Evolutionary conservation across 352 stramenopile species (phyloP).

Genomic region (Nothophytophthora sp.): DNA sequence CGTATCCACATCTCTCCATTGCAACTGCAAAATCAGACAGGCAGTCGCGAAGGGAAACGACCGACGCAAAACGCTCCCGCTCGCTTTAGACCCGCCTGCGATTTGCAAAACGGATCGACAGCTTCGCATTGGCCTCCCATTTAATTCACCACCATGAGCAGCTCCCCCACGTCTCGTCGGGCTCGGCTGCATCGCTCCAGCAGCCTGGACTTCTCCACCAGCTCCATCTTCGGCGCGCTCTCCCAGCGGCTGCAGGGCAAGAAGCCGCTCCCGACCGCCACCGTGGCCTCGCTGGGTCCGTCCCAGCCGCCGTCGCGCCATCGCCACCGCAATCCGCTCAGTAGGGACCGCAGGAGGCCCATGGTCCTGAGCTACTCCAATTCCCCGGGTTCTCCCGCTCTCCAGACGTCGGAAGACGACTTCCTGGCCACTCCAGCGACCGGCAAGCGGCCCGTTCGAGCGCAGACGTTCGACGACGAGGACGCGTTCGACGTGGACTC

Average conservation of each 20-base stretch:
- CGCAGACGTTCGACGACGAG: conserved; percentile 8
- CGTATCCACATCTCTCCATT: conserved; percentile 10
- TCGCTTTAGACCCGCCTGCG: too few relatives aligned
- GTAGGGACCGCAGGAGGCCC: conserved; percentile 27
- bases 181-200: conserved; percentile 23
- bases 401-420: too few relatives aligned
- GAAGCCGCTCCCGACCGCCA: conserved; percentile 6
- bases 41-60: too few relatives aligned
- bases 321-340: conserved; percentile 18
- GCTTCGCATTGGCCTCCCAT: too few relatives aligned
- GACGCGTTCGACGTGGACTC: conserved; percentile 23
- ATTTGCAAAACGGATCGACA: too few relatives aligned
- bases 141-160: too few relatives aligned
- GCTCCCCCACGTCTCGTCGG: too few relatives aligned
- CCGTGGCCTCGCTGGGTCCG: conserved; percentile 10
- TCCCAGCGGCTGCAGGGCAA: conserved; percentile 26
- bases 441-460: conserved; percentile 1
- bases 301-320: conserved; percentile 27
- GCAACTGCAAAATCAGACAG: too few relatives aligned
- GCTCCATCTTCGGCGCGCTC: too few relatives aligned
- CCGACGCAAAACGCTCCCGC: too few relatives aligned
- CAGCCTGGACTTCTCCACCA: conserved; percentile 23
- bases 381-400: not conserved
- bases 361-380: conserved; percentile 40
- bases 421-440: too few relatives aligned